Conservation (phyloP, 257 asterid species). For the Solanum tarapatanum region DNA sequence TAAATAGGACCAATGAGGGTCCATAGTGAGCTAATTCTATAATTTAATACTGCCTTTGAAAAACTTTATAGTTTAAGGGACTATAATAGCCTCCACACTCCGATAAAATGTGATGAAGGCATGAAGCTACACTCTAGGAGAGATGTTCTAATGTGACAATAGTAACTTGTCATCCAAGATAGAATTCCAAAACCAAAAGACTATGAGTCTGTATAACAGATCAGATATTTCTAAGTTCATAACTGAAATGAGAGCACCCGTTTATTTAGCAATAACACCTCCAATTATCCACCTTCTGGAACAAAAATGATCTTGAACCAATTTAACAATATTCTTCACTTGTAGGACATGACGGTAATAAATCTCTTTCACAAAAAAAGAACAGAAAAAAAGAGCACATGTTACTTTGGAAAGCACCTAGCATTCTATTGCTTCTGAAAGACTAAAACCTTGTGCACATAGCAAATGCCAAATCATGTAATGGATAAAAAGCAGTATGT, state of each 20-base stretch:
- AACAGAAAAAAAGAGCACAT: neutral
- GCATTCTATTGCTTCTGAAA: neutral
- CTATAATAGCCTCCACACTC: neutral
- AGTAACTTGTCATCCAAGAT: neutral
- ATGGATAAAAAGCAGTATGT: neutral
- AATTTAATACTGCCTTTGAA: neutral
- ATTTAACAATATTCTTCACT: neutral
- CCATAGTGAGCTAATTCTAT: neutral
- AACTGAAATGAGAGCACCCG: neutral
- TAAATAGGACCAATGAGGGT: neutral
- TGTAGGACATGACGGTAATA: neutral
- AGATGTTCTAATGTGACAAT: neutral
- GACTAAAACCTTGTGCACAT: neutral
- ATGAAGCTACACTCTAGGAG: neutral
- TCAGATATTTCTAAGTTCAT: neutral
- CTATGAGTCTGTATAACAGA: neutral
- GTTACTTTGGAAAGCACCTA: neutral
- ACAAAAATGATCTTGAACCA: neutral
- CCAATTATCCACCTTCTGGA: neutral
- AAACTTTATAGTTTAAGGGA: neutral
- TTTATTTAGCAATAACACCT: neutral
- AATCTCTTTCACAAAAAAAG: neutral
- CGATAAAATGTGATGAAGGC: neutral
- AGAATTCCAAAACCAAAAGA: neutral
- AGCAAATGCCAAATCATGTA: neutral